Evolutionary conservation across 371 early-diverging fungal genomes (phyloP).

Genomic region (Actinomortierella wolfii): DNA sequence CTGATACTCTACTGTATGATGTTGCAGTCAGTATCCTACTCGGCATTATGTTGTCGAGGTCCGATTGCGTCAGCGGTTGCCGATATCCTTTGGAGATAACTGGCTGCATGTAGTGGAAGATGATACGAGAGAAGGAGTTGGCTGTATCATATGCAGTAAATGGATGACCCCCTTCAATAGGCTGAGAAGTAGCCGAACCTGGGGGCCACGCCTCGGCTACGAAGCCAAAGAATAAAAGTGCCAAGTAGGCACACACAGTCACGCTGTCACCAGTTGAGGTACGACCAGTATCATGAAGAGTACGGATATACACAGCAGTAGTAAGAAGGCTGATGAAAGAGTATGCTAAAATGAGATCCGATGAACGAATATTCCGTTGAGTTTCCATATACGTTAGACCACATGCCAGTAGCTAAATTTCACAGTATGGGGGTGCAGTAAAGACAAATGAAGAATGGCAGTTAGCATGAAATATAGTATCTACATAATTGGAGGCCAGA

Average conservation of each 20-base stretch:
- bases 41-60: constrained; percentile 30
- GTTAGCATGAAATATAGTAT: no score
- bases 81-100: constrained; percentile 25
- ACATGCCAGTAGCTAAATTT: constrained; percentile 8
- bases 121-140: constrained; percentile 30
- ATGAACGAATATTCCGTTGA: constrained; percentile 31
- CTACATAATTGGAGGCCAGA: no score
- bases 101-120: constrained; percentile 26
- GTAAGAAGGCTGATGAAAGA: constrained; percentile 10
- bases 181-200: constrained; percentile 1
- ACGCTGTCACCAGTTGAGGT: no score
- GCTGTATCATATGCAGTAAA: constrained; percentile 31
- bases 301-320: no score
- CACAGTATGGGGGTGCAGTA: neutral
- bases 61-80: constrained; percentile 12
- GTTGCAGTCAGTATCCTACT: constrained; percentile 14
- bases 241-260: constrained; percentile 13
- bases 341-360: constrained; percentile 24
- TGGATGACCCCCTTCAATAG: constrained; percentile 11
- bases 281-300: no score
- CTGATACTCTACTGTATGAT: constrained; percentile 8
- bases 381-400: constrained; percentile 19
- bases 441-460: neutral
- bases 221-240: constrained; percentile 16
- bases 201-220: constrained; percentile 37